A percentile compares a stretch with the other conserved stretches of the same genome.
Evolutionary conservation across 192 early-diverging fungal species (phyloP).

Genomic region (Coemansia sp.): DNA sequence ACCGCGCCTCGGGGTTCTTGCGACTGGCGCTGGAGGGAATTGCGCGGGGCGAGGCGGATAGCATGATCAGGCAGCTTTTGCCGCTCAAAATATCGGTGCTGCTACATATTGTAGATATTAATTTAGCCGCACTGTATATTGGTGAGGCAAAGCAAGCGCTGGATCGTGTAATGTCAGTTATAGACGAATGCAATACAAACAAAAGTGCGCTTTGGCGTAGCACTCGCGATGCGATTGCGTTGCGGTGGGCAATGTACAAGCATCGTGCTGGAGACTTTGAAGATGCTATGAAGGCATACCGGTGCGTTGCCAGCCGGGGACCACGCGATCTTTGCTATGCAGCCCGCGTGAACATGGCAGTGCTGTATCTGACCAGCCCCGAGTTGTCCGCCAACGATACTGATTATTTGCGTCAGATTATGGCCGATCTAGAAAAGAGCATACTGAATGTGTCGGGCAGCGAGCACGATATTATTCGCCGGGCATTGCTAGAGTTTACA

Average conservation of each 20-base stretch:
- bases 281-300: conserved; percentile 31
- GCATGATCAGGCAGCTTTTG: conserved; percentile 12
- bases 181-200: background rate
- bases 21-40: conserved; percentile 39
- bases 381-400: background rate
- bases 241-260: conserved; percentile 51
- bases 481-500: conserved; percentile 29
- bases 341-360: conserved; percentile 25
- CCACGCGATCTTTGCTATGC: conserved; percentile 20
- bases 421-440: conserved; percentile 5
- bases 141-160: conserved; percentile 31
- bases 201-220: conserved; percentile 19
- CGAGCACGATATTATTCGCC: conserved; percentile 15
- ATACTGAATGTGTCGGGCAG: conserved; percentile 6
- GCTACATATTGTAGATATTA: conserved; percentile 24
- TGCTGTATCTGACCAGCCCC: conserved; percentile 12
- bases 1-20: conserved; percentile 34
- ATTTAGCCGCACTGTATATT: conserved; percentile 20
- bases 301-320: conserved; percentile 19
- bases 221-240: conserved; percentile 24
- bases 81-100: conserved; percentile 31
- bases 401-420: background rate
- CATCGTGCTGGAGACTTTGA: conserved; percentile 42
- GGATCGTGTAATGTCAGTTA: conserved; percentile 18
- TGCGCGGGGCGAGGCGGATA: conserved; percentile 34